A percentile compares a stretch with the other conserved stretches of the same genome.
phyloP scores from a whole-genome alignment of 768 basidiomycete genomes.

The Boletus fagicola region DNA sequence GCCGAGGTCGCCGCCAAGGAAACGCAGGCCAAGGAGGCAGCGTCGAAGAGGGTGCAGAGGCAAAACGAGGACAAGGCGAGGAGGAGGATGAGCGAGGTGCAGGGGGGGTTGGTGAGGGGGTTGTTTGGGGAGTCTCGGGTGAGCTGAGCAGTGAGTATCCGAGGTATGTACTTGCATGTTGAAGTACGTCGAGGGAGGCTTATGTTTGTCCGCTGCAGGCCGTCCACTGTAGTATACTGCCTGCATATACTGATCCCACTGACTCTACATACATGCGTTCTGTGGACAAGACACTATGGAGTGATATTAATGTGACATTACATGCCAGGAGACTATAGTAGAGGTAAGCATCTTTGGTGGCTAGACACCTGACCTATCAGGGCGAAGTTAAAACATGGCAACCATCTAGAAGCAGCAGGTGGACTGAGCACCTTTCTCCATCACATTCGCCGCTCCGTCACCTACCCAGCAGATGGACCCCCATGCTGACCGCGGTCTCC shows the following conservation, averaged over 20 bases:
- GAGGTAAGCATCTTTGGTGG: neutral
- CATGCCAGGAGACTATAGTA: neutral
- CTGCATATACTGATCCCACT: conserved; percentile 1
- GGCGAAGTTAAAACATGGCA: neutral
- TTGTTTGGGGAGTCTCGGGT: conserved; percentile 16
- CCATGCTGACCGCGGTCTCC: conserved; percentile 1
- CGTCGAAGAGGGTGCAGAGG: conserved; percentile 7
- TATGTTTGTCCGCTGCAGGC: neutral
- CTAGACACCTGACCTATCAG: neutral
- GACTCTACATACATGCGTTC: neutral
- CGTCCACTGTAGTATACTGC: neutral
- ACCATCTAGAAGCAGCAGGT: neutral
- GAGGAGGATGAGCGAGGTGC: neutral
- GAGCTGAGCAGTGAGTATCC: neutral
- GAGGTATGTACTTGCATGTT: neutral
- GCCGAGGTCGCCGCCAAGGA: conserved; percentile 22
- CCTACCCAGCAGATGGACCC: neutral
- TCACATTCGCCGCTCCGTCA: conserved; percentile 27
- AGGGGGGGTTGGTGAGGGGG: conserved; percentile 17
- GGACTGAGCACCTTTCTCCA: conserved; percentile 30
- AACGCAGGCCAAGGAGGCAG: conserved; percentile 6
- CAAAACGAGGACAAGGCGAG: conserved; percentile 4
- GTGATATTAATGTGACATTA: neutral
- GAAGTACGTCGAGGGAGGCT: neutral
- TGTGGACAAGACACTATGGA: neutral